These are phyloP conservation scores for Skeletonema menzelii DNA, from an alignment of 108 stramenopile genomes.

Conservation along the genomic window DNA sequence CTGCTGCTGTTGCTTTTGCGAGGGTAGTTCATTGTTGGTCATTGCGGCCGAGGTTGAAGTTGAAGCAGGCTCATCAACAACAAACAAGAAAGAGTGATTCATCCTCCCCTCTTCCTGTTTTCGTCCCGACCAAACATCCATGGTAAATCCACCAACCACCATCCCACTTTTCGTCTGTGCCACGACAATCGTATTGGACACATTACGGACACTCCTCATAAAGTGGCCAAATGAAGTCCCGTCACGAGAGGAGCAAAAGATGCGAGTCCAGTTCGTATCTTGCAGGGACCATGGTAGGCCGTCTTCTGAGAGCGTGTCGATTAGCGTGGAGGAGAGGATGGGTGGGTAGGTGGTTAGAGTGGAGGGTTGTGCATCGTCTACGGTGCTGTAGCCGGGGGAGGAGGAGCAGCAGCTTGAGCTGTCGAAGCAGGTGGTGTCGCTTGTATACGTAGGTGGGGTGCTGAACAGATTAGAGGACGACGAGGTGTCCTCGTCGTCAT, in stretches of 20 bases:
- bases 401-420: not conserved
- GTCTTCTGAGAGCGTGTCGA: slow-evolving; percentile 1
- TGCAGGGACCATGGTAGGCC: slow-evolving; percentile 28
- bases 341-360: not conserved
- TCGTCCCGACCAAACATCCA: slow-evolving; percentile 24
- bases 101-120: not conserved
- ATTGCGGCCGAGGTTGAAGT: not conserved
- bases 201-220: slow-evolving; percentile 22
- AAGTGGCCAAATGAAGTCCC: slow-evolving; percentile 21
- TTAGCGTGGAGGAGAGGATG: slow-evolving; percentile 5
- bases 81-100: not conserved
- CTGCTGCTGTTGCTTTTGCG: not conserved
- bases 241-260: slow-evolving; percentile 21
- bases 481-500: not conserved
- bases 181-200: slow-evolving; percentile 14
- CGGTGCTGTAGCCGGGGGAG: not conserved
- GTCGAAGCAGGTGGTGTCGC: not conserved
- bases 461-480: too few species aligned
- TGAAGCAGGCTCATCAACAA: not conserved
- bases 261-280: slow-evolving; percentile 16
- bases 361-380: not conserved
- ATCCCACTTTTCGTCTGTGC: slow-evolving; percentile 9
- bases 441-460: not conserved
- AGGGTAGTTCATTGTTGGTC: not conserved
- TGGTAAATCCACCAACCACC: slow-evolving; percentile 17